Evolutionary conservation across 768 basidiomycete genomes (phyloP), one percentile per base, ranked within the genome.

Genomic region (Zangia roseola): DNA sequence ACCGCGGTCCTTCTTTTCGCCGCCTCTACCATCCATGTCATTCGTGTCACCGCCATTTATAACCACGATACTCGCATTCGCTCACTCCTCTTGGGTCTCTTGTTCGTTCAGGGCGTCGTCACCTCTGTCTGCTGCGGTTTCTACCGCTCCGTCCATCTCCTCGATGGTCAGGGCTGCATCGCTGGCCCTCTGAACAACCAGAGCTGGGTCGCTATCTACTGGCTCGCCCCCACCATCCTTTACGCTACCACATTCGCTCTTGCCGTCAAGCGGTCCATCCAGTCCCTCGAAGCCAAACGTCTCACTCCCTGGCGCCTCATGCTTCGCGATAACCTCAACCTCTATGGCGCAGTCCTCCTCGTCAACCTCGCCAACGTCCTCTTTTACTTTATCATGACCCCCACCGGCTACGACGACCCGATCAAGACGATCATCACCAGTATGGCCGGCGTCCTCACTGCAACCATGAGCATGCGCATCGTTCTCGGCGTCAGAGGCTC

Each of bases 401-500:
- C 90, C 21, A 84, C 81, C 39, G 80, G 71, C 40, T 39, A 56
- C 19, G 46, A 59, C 0, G 90, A 93, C 68, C 79, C 86, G 52
- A 80, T 92, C 74, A 84, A 80, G 64, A 91, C 90, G 30, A 88
- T 91, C 62, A 81, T 91, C 36, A 88, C 88, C 20, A 82, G 81
- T 71, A 91, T 93, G 86, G 80, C 91, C 2, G 88, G 86, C 10
- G 89, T 91, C 28, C 81, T 92, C 51, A 92, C 91, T 24, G 84
- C 88, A 34, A 89, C 90, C 16, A 92, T 92, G 91, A 80, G 83
- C 26, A 83, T 91, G 61, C 88, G 90, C 57, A 90, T 93, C 74
- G 76, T 93, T 55, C 86, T 93, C 59, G 79, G 81, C 53, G 84
- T 92, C 43, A 83, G 87, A 46, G 90, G 89, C n/a, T 65, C 80